A percentile compares a stretch with the other conserved stretches of the same genome.
phyloP scores from a whole-genome alignment of 106 monocot genomes.

The Phalaenopsis equestris region DNA sequence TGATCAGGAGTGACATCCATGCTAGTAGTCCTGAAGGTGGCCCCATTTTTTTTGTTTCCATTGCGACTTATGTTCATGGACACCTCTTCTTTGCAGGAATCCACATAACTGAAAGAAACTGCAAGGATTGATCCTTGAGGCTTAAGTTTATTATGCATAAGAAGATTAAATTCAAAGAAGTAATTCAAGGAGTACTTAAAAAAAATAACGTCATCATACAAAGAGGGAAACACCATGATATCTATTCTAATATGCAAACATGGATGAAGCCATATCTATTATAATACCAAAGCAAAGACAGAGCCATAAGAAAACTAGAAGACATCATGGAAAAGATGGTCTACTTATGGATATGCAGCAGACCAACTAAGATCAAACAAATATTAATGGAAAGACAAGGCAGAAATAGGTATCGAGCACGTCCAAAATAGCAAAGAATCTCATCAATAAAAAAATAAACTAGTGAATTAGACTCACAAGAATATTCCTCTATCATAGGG shows the following conservation, averaged over 20 bases:
- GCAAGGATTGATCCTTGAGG: constrained; percentile 5
- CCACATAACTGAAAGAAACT: constrained; percentile 88
- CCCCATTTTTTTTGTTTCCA: constrained; percentile 72
- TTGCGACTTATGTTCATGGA: constrained; percentile 71
- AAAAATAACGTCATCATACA: background rate
- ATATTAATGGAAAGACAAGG: background rate
- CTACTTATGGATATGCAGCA: background rate
- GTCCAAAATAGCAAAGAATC: background rate
- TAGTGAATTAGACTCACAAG: constrained; percentile 38
- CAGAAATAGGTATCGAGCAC: background rate
- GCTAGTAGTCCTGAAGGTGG: constrained; percentile 50
- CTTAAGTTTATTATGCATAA: background rate
- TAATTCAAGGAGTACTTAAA: background rate
- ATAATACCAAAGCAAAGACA: no score
- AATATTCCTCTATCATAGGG: constrained; percentile 94
- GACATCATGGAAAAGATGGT: background rate
- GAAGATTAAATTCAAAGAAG: background rate
- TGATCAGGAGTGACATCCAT: constrained; percentile 86
- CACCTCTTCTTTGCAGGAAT: constrained; percentile 52
- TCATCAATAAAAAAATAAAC: background rate
- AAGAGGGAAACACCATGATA: background rate
- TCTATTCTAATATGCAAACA: background rate
- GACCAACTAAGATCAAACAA: background rate
- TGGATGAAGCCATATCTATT: no score
- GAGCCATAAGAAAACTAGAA: background rate